Conservation (phyloP, 2,329 filamentous ascomycete genomes). For the Xylariomycetidae sp. region DNA sequence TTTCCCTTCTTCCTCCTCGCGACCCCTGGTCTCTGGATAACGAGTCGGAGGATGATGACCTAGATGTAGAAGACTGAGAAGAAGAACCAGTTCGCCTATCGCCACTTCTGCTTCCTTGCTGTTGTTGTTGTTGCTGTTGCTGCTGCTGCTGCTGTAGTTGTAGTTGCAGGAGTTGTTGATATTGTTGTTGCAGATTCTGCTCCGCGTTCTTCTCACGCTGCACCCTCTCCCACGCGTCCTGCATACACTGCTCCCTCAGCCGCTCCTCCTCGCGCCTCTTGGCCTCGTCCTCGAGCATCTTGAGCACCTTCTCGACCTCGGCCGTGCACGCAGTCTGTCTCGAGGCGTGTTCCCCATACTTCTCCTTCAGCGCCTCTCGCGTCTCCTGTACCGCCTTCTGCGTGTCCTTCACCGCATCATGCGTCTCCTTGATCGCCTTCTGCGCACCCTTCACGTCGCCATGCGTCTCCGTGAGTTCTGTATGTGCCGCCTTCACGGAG, state of each 20-base stretch:
- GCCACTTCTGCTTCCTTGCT: too few species aligned
- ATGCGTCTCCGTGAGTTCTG: too few species aligned
- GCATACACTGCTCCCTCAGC: slow-evolving; percentile 13
- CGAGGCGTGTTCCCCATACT: slow-evolving; percentile 11
- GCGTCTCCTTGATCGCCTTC: slow-evolving; percentile 13
- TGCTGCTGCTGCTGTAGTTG: neutral
- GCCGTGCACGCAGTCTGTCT: slow-evolving; percentile 18
- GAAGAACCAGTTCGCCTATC: too few species aligned
- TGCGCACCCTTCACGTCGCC: slow-evolving; percentile 12
- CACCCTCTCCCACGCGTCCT: slow-evolving; percentile 17
- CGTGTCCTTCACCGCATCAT: slow-evolving; percentile 12
- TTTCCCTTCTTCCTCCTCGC: too few species aligned
- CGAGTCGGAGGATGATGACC: too few species aligned
- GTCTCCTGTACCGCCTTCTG: slow-evolving; percentile 14
- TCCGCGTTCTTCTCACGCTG: slow-evolving; percentile 12
- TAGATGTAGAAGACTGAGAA: too few species aligned
- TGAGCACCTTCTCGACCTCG: slow-evolving; percentile 15
- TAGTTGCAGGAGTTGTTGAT: neutral
- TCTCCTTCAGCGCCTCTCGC: slow-evolving; percentile 14
- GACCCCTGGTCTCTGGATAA: too few species aligned
- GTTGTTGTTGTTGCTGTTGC: too few species aligned
- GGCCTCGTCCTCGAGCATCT: slow-evolving; percentile 19
- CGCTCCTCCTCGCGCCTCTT: slow-evolving; percentile 16
- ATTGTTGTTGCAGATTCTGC: too few species aligned
- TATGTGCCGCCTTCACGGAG: too few species aligned